Base-by-base conservation (phyloP, 129 eudicot genomes). In the Helianthus tuberosus region DNA sequence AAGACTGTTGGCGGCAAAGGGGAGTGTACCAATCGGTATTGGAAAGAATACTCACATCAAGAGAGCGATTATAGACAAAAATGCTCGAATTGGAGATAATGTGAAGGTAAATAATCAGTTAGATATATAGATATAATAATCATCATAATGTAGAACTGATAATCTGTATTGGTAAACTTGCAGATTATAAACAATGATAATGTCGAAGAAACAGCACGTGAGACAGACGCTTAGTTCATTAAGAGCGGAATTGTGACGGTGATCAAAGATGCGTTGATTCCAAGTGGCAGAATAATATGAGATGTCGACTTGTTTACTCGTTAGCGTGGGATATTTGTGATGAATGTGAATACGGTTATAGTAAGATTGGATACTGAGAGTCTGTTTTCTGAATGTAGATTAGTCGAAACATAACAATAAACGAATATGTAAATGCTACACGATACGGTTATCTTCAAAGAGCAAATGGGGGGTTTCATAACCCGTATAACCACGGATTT, bases 211-310 rank as follows among this genome's bases (percentile, higher is more conserved):
- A 73, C 85, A 36, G 98, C 98, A 17, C 86, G 98, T 43, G 98
- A 92, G 66, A 89, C 96, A 0, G 95, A 92, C 17, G 98, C 96
- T 8, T 92, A 92, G 86, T 92, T 92, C 80, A 92, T 92, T 66
- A 92, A 92, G 86, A 92, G 98, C 9, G 98, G 98, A 5, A 92
- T 92, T 6, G 96, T 92, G 15, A 89, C 96, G 0, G 72, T 92
- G 8, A 92, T 92, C 64, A 92, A 92, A 83, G 98, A 92, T 60
- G 98, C 98, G 5, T 27, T 92, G 75, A 85, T 89, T 75, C 98
- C 98, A 36, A 76, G 87, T 52, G 96, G 96, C 69, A 84, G 83
- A 1, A 70, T 92, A 27, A 92, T 92, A 64, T 92, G 84, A 78
- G 60, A 68, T 13, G 17, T 11, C 39, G 64, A 9, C 39, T 58